Evolutionary conservation across 2,329 filamentous ascomycete species (phyloP), one percentile per base, ranked within the genome.

Genomic region (Magnaporthiopsis rhizophila): DNA sequence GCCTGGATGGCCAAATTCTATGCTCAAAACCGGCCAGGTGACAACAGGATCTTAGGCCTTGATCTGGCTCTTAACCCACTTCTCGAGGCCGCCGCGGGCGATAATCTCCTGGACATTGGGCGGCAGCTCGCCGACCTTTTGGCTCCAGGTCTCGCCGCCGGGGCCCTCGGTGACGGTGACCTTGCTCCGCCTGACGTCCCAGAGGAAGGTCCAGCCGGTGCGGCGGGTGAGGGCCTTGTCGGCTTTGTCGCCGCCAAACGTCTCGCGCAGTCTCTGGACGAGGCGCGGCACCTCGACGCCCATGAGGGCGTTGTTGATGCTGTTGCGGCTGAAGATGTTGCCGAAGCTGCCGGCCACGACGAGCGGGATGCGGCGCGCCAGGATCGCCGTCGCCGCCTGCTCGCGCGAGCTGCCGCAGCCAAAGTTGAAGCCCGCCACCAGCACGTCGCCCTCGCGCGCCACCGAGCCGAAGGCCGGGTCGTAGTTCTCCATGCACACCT

Each of bases 401-500:
- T 97, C 93, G 64, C 93, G 81, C 0, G 87, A 92, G 65, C 81
- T 86, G 24, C 92, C 92, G 69, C 88, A 92, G 61, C 94, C 94
- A 72, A 97, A 97, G 79, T 96, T 96, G 80, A 88, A 95, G 38
- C 92, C 92, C 0, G 88, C 78, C 0, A 97, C 92, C 0, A 97
- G 83, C 64, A 97, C 91, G 71, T 98, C 93, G 61, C 86, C 87
- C 0, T 84, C 73, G 68, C 83, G 83, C 59, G 89, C 88, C 50
- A 88, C 80, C 0, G 77, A 74, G 12, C 81, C 75, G 73, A 97
- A 97, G 0, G 80, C 74, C 0, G 83, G 77, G 73, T 98, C 94
- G 77, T 97, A 98, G 81, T 98, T 98, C 74, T 89, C 84, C 92
- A 98, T 97, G 76, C 90, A 93, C 0, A 93, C 92, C 68, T 90